Evolutionary conservation across 768 basidiomycete species (phyloP), one percentile per base, ranked within the genome.

Genomic region (Pulveroboletus frians): DNA sequence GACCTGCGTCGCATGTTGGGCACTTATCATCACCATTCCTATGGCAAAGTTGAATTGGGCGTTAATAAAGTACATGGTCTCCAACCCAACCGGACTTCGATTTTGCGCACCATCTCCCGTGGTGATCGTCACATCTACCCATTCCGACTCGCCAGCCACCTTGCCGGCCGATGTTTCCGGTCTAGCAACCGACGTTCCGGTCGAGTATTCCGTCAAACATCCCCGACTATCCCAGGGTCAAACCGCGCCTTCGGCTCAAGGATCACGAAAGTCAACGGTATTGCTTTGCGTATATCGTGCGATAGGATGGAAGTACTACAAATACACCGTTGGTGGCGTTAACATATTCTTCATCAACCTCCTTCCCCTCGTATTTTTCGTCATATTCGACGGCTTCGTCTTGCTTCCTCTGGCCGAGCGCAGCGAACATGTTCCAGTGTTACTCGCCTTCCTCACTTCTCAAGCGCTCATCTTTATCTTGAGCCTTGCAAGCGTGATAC

Each of bases 301-400:
- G 1, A 76, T 84, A 45, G 96, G 95, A 2, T 73, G 81, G 60
- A 78, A 94, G 66, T 98, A 96, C 71, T 97, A 90, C 85, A 99
- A 99, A 76, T 99, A 99, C 66, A 99, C 96, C 5, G 80, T 99
- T 43, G 92, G 96, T 17, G 96, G 96, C 15, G 94, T 98, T 56
- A 99, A 99, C 76, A 97, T 99, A 66, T 70, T 98, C 51, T 98
- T 99, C 69, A 81, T 99, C 71, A 96, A 98, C 69, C 85, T 98
- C 51, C 64, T 98, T 30, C 87, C 92, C 2, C 69, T 97, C 47
- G 92, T 98, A 10, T 92, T 96, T 71, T 92, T 98, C 71, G 92
- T 89, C 67, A 95, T 98, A 62, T 83, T 97, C 55, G 93, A 94
- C 69, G 92, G 88, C 9, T 81, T 92, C 63, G 73, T 97, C 43